Evolutionary conservation across 2,329 filamentous ascomycete genomes (phyloP), one percentile per base, ranked within the genome.

Genomic region (Arachnomyces sp.): DNA sequence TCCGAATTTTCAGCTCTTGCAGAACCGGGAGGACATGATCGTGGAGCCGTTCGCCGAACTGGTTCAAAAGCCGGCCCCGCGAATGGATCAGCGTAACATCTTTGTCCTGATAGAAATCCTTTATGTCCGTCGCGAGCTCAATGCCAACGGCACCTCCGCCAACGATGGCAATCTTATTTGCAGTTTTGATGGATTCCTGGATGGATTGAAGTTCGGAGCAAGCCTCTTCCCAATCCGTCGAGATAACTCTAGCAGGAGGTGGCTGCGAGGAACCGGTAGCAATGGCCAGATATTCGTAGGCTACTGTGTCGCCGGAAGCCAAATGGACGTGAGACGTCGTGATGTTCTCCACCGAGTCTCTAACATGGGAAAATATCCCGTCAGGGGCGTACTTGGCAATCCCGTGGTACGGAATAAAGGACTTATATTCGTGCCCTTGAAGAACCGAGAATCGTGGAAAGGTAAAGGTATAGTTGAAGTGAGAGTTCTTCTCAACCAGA

Each of bases 391-490:
- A 47, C 2, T 53, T 54, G 3, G 71, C 46, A 25, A 65, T 57
- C 5, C 56, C 58, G 0, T 62, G 64, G 42, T 77, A 79, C 0
- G 76, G 75, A 32, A 80, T 72, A 44, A 79, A 79, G 0, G 72
- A 73, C 48, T 72, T 72, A 42, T 72, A 55, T 45, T 79, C 76
- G 34, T 77, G 71, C 14, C 68, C 70, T n/a, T 64, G 56, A 4
- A 74, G 60, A 11, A 80, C 76, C 31, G 68, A 73, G 52, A 73
- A 78, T 3, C 77, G 67, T 0, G 78, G 77, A 29, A 81, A 67
- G 9, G 72, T 68, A 67, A 75, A 81, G 0, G 73, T 72, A 49
- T 74, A 78, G 46, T 80, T 71, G 54, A 80, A 76, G 54, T 80
- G 76, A 3, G 67, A 70, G 51, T 77, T 76, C 34, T 71, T 73